phyloP scores from a whole-genome alignment of 2,329 filamentous ascomycete genomes.

The Stromatinia cepivora region DNA sequence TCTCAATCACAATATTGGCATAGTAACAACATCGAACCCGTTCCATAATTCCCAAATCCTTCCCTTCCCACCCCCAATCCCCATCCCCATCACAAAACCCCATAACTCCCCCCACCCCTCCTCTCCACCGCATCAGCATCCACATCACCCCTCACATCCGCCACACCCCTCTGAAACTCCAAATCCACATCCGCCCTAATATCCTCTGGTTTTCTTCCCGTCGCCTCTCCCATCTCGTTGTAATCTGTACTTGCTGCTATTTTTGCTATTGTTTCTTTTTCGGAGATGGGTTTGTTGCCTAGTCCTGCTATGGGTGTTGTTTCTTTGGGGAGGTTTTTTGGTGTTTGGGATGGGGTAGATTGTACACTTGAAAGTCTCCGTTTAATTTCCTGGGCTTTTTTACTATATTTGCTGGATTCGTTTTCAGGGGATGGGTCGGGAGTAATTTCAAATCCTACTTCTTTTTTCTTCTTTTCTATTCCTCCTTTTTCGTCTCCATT shows the following conservation, averaged over 20 bases:
- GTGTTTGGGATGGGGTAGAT: not conserved
- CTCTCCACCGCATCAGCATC: not conserved
- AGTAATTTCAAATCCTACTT: not conserved
- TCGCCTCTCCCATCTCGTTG: not conserved
- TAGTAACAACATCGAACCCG: no score
- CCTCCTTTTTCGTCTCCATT: not conserved
- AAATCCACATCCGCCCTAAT: not conserved
- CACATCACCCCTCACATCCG: not conserved
- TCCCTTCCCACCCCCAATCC: no score
- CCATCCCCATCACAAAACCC: no score
- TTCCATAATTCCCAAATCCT: no score
- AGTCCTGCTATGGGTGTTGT: not conserved
- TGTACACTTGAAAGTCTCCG: not conserved
- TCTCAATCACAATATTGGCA: no score
- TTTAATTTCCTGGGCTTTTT: not conserved
- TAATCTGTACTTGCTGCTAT: not conserved
- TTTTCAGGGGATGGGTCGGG: not conserved
- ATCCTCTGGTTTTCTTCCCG: not conserved
- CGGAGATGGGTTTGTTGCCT: rapidly evolving
- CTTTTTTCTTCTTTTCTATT: not conserved
- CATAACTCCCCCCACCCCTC: no score
- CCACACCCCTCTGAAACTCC: constrained; percentile 9
- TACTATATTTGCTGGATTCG: not conserved
- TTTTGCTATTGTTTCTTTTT: not conserved
- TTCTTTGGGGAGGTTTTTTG: not conserved